Evolutionary conservation across 305 asterid species (phyloP).

Genomic region (Fraxinus albicans): DNA sequence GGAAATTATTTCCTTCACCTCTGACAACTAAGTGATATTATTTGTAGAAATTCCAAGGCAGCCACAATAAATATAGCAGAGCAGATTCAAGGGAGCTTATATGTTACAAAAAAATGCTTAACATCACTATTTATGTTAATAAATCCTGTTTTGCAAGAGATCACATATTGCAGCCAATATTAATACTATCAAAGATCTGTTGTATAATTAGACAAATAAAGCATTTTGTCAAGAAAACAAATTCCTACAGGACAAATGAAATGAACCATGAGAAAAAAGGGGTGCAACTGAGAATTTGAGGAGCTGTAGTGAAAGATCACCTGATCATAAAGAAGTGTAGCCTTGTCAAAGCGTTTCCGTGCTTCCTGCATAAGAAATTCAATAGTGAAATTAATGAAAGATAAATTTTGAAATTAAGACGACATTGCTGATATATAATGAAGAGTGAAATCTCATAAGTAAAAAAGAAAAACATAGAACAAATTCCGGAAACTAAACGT

Average conservation of each 20-base stretch:
- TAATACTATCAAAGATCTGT: neutral
- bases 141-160: neutral
- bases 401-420: neutral
- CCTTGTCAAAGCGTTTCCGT: constrained; percentile 94
- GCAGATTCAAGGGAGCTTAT: neutral
- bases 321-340: constrained; percentile 97
- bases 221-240: neutral
- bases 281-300: neutral
- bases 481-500: neutral
- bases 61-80: neutral
- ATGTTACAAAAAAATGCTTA: neutral
- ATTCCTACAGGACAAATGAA: constrained; percentile 8
- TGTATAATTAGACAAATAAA: neutral
- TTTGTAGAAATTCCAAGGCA: constrained; percentile 1
- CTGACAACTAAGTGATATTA: neutral
- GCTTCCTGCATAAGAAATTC: constrained; percentile 77
- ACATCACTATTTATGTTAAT: constrained; percentile 5
- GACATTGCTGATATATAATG: neutral
- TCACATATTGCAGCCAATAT: constrained; percentile 9
- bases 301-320: constrained; percentile 37
- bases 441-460: neutral
- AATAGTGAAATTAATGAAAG: constrained; percentile 28
- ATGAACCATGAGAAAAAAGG: constrained; percentile 5
- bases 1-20: constrained; percentile 3
- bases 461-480: neutral